Percentiles rank a stretch among this genome's conserved stretches.
phyloP scores from a whole-genome alignment of 805 yeast species.

The Metahyphopichia silvanorum region DNA sequence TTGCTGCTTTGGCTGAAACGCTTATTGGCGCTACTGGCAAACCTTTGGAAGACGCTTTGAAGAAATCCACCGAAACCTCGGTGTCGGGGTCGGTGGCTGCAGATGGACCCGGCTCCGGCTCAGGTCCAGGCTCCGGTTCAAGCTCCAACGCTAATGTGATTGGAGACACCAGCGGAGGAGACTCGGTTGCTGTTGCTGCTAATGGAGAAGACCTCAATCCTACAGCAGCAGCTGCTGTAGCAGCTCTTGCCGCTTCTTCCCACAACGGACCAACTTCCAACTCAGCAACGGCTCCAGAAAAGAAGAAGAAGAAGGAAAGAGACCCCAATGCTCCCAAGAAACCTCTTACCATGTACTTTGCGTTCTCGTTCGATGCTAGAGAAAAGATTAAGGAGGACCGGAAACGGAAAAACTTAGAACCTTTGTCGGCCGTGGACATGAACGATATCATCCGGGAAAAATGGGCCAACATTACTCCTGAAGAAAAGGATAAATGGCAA shows the following conservation, averaged over 20 bases:
- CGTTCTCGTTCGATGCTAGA: slow-evolving; percentile 70
- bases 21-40: too few relatives aligned
- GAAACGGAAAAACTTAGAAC: slow-evolving; percentile 50
- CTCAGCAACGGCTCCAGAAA: slow-evolving; percentile 43
- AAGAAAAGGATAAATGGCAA: slow-evolving; percentile 70
- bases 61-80: slow-evolving; percentile 10
- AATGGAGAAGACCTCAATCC: slow-evolving; percentile 8
- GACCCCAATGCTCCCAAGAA: slow-evolving; percentile 97
- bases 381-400: slow-evolving; percentile 70
- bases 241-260: slow-evolving; percentile 4
- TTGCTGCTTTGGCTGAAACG: slow-evolving; percentile 32
- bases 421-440: slow-evolving; percentile 71
- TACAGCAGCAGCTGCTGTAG: slow-evolving; percentile 1
- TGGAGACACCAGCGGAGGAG: slow-evolving; percentile 2
- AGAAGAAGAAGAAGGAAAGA: slow-evolving; percentile 47
- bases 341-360: slow-evolving; percentile 84
- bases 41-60: too few relatives aligned
- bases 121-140: too few relatives aligned
- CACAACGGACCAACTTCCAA: slow-evolving; percentile 6
- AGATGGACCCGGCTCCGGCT: slow-evolving; percentile 10
- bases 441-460: slow-evolving; percentile 73
- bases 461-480: slow-evolving; percentile 73
- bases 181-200: slow-evolving; percentile 9
- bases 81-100: slow-evolving; percentile 24
- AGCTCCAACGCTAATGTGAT: slow-evolving; percentile 1